Evolutionary conservation across 495 filamentous ascomycete species (phyloP).

Genomic region (Podospora pseudocomata): DNA sequence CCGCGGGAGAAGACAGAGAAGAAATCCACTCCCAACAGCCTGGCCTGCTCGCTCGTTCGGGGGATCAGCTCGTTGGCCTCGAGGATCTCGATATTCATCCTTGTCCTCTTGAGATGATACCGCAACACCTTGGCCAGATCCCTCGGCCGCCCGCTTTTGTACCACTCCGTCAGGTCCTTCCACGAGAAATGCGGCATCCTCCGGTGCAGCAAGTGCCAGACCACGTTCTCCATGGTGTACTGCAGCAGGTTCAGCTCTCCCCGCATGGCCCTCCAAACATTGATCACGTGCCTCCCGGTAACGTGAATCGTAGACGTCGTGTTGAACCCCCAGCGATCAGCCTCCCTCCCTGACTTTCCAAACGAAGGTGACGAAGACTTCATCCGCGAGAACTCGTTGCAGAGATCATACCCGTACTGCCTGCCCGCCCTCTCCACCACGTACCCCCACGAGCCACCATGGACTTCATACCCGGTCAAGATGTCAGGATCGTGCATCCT

Average conservation of each 20-base stretch:
- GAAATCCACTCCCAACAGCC: constrained; percentile 91
- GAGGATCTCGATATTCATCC: constrained; percentile 83
- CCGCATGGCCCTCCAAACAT: constrained; percentile 95
- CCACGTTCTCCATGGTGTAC: constrained; percentile 96
- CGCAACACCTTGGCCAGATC: constrained; percentile 72
- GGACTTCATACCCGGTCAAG: constrained; percentile 92
- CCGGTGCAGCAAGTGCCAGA: constrained; percentile 85
- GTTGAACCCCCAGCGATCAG: constrained; percentile 88
- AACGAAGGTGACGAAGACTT: constrained; percentile 75
- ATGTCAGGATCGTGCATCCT: constrained; percentile 84
- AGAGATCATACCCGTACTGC: constrained; percentile 86
- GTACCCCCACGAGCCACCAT: constrained; percentile 91
- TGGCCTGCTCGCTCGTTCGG: constrained; percentile 89
- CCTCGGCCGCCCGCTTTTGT: constrained; percentile 59
- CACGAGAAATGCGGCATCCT: constrained; percentile 87
- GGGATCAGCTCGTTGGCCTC: constrained; percentile 86
- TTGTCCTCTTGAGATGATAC: constrained; percentile 73
- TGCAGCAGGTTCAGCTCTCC: constrained; percentile 84
- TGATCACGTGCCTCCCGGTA: constrained; percentile 92
- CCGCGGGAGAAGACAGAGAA: constrained; percentile 91
- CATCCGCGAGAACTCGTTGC: constrained; percentile 85
- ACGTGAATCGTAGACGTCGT: constrained; percentile 82
- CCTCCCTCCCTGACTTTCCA: constrained; percentile 78
- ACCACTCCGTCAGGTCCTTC: constrained; percentile 76
- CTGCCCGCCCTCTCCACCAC: constrained; percentile 81